A percentile compares a stretch with the other conserved stretches of the same genome.
Evolutionary conservation across 1,284 basidiomycete genomes (phyloP).

Genomic region (Pseudozyma sp.): DNA sequence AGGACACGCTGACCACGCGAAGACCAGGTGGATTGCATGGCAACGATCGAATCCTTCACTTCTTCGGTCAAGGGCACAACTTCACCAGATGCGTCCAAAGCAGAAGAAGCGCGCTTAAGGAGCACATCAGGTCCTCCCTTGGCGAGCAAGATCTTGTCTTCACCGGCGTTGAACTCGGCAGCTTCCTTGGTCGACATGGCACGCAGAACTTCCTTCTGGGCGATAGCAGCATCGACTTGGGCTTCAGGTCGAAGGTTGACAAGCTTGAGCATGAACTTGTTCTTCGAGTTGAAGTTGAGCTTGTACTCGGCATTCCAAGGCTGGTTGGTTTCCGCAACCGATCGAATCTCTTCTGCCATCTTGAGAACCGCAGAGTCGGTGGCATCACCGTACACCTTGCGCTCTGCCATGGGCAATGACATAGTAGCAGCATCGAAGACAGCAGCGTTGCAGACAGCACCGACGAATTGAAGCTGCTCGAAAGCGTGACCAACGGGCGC

Average conservation of each 20-base stretch:
- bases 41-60: conserved; percentile 15
- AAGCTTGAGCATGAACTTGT: conserved; percentile 76
- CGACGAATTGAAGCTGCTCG: conserved; percentile 69
- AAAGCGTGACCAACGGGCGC: conserved; percentile 41
- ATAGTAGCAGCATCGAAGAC: conserved; percentile 71
- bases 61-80: conserved; percentile 26
- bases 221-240: background rate
- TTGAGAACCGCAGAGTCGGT: conserved; percentile 77
- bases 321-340: conserved; percentile 59
- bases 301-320: conserved; percentile 70
- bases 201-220: background rate
- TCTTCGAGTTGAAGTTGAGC: conserved; percentile 75
- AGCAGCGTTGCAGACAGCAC: conserved; percentile 76
- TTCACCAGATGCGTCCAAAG: conserved; percentile 61
- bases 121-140: conserved; percentile 63
- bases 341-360: conserved; percentile 73
- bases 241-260: conserved; percentile 15
- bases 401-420: conserved; percentile 18
- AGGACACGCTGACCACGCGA: conserved; percentile 76
- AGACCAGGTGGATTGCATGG: conserved; percentile 70
- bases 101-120: conserved; percentile 68
- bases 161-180: conserved; percentile 53
- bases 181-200: conserved; percentile 65
- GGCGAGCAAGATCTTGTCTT: conserved; percentile 39
- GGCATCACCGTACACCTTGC: conserved; percentile 75